Base-by-base conservation (phyloP, 805 yeast genomes). In the Metschnikowia kunwiensis region DNA sequence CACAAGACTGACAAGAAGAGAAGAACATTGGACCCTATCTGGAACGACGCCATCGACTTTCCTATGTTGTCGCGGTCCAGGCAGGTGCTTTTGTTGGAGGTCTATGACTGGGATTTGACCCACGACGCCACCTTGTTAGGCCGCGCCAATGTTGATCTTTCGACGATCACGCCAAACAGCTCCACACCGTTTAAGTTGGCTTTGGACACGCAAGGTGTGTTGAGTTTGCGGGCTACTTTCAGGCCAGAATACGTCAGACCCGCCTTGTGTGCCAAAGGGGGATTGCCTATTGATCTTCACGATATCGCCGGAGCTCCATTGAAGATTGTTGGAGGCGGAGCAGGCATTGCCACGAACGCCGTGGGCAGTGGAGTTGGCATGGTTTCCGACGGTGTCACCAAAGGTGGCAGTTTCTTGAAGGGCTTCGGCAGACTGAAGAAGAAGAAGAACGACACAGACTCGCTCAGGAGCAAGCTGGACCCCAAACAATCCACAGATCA, bases 31-130 rank as follows among this genome's bases (percentile, higher is more conserved):
- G 68, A 77, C 38, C 95, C 95, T 12, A 72, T 70, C 8, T 88
- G 93, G 89, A 80, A 86, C 55, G 93, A 86, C 50, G 58, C 64
- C 6, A 65, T 75, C 16, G 69, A 68, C 4, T 59, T 86, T 47
- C 80, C 84, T 4, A 58, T 84, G 40, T 69, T 75, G 24, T 82
- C 93, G 0, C 75, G 86, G 57, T 63, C 78, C 2, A 72, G 83
- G 53, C 64, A 74, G 17, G 50, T 62, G 12, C 55, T 82, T 19
- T 43, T 58, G 22, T 47, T 80, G 16, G 72, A 71, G 29, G 77
- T 80, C 12, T 75, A 62, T 51, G 93, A 85, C 58, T 85, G 91
- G 91, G 93, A 85, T 60, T 70, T 82, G 54, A 74, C 88, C 16
- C 89, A 86, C 44, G 75, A 71, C 34, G 77, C 80, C 58, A 84